Conservation (phyloP, 768 basidiomycete species). For the Arthromyces matolae region DNA sequence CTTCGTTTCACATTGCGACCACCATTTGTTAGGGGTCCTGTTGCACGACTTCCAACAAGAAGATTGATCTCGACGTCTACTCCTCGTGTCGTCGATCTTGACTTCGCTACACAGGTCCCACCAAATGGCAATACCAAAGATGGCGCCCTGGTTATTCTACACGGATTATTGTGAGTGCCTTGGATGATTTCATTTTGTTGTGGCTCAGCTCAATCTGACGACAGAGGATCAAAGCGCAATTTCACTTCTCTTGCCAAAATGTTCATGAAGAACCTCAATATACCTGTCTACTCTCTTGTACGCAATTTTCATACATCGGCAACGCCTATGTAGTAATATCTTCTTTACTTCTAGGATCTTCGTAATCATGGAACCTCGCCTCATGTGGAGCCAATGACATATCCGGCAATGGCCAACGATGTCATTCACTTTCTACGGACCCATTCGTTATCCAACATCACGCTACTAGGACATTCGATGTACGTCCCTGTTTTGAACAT, state of each 20-base stretch:
- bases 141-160: constrained; percentile 49
- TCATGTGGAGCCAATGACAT: constrained; percentile 66
- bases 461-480: constrained; percentile 87
- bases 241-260: constrained; percentile 75
- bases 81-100: constrained; percentile 13
- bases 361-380: constrained; percentile 83
- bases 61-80: neutral
- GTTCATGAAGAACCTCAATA: constrained; percentile 53
- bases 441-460: constrained; percentile 51
- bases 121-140: constrained; percentile 25
- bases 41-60: too few relatives aligned
- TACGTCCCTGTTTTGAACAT: constrained; percentile 29
- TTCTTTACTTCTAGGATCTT: constrained; percentile 41
- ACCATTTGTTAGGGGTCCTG: too few relatives aligned
- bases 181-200: neutral
- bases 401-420: constrained; percentile 72
- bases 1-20: neutral
- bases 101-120: constrained; percentile 16
- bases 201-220: neutral
- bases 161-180: constrained; percentile 52
- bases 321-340: neutral
- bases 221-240: constrained; percentile 80
- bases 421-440: constrained; percentile 61
- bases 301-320: neutral
- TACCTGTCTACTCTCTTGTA: constrained; percentile 67